Evolutionary conservation across 768 basidiomycete genomes (phyloP).

Genomic region (Clitopilus passeckerianus): DNA sequence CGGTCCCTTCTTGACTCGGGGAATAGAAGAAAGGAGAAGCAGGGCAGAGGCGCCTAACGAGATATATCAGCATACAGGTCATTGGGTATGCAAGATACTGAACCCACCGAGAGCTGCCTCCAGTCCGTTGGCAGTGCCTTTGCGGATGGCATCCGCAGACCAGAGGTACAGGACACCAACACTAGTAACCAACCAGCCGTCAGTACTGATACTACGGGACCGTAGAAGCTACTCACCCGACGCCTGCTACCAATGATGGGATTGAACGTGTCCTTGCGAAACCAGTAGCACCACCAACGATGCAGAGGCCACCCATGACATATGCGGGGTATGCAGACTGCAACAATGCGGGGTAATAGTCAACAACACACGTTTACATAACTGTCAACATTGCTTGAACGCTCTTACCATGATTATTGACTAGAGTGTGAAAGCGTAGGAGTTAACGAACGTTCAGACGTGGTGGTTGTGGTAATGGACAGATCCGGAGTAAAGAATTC

Average conservation of each 20-base stretch:
- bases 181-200: constrained; percentile 25
- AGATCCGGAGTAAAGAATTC: background rate
- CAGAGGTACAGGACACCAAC: constrained; percentile 78
- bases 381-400: background rate
- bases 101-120: constrained; percentile 73
- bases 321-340: constrained; percentile 83
- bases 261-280: constrained; percentile 69
- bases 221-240: constrained; percentile 44
- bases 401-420: background rate
- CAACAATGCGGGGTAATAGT: background rate
- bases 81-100: background rate
- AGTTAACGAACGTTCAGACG: background rate
- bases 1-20: constrained; percentile 69
- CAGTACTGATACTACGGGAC: background rate
- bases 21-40: constrained; percentile 68
- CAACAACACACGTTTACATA: too few species aligned
- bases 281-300: constrained; percentile 73
- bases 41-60: constrained; percentile 68
- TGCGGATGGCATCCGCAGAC: constrained; percentile 73
- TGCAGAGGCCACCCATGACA: constrained; percentile 70
- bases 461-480: background rate
- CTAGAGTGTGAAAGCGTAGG: background rate
- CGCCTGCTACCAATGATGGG: constrained; percentile 79
- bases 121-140: constrained; percentile 67
- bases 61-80: background rate